phyloP scores from a whole-genome alignment of 768 basidiomycete genomes.

The Termitomyces titanicus region DNA sequence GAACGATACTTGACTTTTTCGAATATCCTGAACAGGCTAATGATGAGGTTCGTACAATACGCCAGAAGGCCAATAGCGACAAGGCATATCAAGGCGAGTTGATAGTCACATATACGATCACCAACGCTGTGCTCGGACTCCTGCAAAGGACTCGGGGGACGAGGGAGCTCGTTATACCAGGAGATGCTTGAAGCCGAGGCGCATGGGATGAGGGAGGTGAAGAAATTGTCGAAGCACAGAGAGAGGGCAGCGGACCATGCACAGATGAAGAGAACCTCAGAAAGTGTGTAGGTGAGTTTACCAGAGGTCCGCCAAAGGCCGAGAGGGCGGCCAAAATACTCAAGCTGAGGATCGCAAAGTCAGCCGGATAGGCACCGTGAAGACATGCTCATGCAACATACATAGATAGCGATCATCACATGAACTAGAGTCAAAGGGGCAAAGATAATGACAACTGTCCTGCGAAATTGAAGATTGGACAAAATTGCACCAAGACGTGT shows the following conservation, averaged over 20 bases:
- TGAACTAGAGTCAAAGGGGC: constrained; percentile 79
- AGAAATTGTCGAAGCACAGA: constrained; percentile 88
- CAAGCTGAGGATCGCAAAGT: constrained; percentile 50
- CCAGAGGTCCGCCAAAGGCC: constrained; percentile 90
- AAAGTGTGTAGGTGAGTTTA: constrained; percentile 82
- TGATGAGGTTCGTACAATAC: constrained; percentile 82
- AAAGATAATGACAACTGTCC: constrained; percentile 82
- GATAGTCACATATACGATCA: constrained; percentile 65
- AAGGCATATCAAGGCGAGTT: constrained; percentile 74
- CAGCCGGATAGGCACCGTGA: background rate
- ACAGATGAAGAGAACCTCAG: constrained; percentile 88
- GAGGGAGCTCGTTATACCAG: constrained; percentile 75
- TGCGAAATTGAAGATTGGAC: constrained; percentile 20
- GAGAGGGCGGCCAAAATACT: constrained; percentile 89
- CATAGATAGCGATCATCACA: constrained; percentile 84
- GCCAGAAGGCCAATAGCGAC: constrained; percentile 74
- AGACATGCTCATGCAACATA: constrained; percentile 33
- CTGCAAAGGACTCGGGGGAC: constrained; percentile 42
- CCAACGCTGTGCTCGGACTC: constrained; percentile 43
- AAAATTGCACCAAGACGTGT: background rate
- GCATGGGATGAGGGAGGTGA: constrained; percentile 82
- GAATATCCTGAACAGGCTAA: constrained; percentile 82
- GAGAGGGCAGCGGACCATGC: constrained; percentile 91
- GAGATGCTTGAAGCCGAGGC: constrained; percentile 51
- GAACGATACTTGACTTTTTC: constrained; percentile 83